Conservation (phyloP, 2,329 filamentous ascomycete genomes). For the Fusarium globosum region DNA sequence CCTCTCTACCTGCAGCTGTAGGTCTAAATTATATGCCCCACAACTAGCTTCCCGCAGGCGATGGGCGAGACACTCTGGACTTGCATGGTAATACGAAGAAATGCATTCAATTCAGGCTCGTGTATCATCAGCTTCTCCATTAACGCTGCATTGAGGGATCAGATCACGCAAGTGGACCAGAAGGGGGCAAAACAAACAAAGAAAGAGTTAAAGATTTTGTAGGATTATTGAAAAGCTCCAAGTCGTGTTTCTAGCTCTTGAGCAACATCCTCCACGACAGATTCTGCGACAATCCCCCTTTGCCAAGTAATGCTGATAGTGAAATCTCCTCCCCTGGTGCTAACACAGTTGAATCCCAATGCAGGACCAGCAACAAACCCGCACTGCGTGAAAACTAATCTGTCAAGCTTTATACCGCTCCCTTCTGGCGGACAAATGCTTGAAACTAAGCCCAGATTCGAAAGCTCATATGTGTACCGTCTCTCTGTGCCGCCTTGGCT, state of each 20-base stretch:
- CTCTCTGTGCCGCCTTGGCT: neutral
- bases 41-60: neutral
- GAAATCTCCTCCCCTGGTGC: neutral
- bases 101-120: rapidly evolving
- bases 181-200: rapidly evolving
- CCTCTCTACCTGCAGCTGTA: neutral
- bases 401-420: neutral
- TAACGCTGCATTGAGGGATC: rapidly evolving
- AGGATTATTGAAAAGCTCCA: rapidly evolving
- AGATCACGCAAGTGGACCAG: rapidly evolving
- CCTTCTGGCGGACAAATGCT: neutral
- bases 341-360: slow-evolving; percentile 21
- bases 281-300: neutral
- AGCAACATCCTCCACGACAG: neutral
- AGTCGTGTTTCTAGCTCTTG: neutral
- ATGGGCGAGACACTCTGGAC: no score
- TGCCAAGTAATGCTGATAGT: slow-evolving; percentile 22
- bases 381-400: slow-evolving; percentile 18
- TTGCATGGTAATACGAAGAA: neutral
- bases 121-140: rapidly evolving
- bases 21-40: neutral
- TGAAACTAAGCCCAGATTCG: slow-evolving; percentile 9
- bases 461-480: slow-evolving; percentile 18
- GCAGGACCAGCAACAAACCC: slow-evolving; percentile 18
- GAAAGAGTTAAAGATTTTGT: neutral